These are phyloP conservation scores for Bipolaris cookei DNA, from an alignment of 2,329 filamentous ascomycete genomes.

Conservation along the genomic window DNA sequence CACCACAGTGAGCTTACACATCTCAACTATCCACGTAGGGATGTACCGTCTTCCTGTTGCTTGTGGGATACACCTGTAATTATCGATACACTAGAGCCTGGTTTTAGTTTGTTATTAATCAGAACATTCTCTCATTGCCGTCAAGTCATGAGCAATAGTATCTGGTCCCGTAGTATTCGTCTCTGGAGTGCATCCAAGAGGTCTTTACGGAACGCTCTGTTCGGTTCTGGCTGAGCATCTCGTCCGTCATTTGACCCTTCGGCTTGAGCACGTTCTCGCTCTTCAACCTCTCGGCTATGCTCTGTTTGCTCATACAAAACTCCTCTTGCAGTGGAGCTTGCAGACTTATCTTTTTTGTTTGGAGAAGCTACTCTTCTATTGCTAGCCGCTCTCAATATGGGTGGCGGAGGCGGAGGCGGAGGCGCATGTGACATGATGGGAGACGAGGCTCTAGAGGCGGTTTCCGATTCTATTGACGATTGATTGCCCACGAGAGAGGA, in stretches of 20 bases:
- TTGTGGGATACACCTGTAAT: no score
- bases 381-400: background rate
- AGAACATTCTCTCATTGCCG: no score
- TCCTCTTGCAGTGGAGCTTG: background rate
- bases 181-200: background rate
- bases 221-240: constrained; percentile 1
- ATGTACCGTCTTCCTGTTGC: no score
- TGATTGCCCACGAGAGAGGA: background rate
- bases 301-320: constrained; percentile 16
- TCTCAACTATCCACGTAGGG: no score
- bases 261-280: constrained; percentile 18
- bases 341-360: constrained; percentile 1
- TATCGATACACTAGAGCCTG: no score
- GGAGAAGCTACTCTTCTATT: background rate
- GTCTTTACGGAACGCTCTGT: constrained; percentile 1
- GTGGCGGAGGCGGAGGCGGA: background rate
- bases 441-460: background rate
- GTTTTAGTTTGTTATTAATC: no score
- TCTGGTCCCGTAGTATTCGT: background rate
- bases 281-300: constrained; percentile 20
- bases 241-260: background rate
- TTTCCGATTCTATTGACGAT: background rate
- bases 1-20: background rate
- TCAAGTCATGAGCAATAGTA: no score
- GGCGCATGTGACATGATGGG: constrained; percentile 2